Conservation (phyloP, 2,329 filamentous ascomycete genomes). For the Diaporthe batatas region DNA sequence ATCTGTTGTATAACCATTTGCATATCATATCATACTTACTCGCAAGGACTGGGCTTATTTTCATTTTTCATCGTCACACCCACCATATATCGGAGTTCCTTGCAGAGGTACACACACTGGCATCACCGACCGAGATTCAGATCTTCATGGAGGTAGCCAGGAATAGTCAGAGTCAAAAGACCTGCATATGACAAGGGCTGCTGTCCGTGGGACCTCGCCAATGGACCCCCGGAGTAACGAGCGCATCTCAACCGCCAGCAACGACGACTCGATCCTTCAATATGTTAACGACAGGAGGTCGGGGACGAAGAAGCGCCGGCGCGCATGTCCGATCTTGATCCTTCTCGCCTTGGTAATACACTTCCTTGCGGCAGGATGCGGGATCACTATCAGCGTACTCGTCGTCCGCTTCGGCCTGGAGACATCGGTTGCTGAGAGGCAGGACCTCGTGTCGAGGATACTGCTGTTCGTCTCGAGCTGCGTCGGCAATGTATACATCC, state of each 20-base stretch:
- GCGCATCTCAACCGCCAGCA: conserved; percentile 22
- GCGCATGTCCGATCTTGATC: conserved; percentile 21
- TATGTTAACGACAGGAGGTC: neutral
- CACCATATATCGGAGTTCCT: neutral
- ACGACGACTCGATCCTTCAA: conserved; percentile 17
- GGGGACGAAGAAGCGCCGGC: conserved; percentile 7
- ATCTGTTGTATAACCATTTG: neutral
- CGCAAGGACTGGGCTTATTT: neutral
- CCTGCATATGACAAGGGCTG: conserved; percentile 24
- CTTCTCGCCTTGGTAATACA: conserved; percentile 24
- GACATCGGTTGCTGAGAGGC: neutral
- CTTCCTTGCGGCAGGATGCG: conserved; percentile 11
- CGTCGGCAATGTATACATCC: conserved; percentile 37
- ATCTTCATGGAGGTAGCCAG: conserved; percentile 25
- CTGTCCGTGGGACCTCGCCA: conserved; percentile 23
- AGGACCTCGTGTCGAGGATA: conserved; percentile 34
- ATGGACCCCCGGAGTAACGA: conserved; percentile 35
- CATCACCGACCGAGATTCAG: neutral
- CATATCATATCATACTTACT: conserved; percentile 11
- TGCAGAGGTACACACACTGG: neutral
- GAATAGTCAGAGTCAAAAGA: conserved; percentile 20
- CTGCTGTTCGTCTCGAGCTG: conserved; percentile 37
- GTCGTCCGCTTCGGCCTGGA: conserved; percentile 28
- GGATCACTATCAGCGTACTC: conserved; percentile 33
- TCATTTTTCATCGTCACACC: neutral